These are phyloP conservation scores for Tuber melanosporum DNA, from an alignment of 495 filamentous ascomycete genomes.

Conservation along the genomic window DNA sequence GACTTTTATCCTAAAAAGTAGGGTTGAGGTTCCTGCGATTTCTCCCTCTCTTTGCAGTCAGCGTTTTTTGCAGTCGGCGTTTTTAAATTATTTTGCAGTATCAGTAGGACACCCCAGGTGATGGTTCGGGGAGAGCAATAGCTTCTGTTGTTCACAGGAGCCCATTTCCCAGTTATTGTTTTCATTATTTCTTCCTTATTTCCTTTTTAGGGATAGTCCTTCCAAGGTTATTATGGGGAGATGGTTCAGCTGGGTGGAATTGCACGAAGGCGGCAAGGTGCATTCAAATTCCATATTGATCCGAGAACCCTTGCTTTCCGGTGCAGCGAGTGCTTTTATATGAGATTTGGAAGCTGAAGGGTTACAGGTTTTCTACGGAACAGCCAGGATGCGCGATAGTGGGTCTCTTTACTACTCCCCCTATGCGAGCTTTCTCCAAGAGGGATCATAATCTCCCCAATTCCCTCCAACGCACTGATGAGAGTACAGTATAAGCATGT, in stretches of 20 bases:
- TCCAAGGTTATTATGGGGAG: background rate
- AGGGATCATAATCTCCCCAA: background rate
- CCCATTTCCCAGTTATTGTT: background rate
- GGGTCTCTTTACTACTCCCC: background rate
- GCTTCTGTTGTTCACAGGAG: background rate
- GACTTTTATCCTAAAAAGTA: background rate
- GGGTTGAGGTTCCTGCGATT: too few species aligned
- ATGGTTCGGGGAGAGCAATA: background rate
- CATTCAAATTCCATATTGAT: background rate
- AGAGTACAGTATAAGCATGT: background rate
- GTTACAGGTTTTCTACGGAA: background rate
- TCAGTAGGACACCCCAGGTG: background rate
- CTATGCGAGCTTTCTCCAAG: background rate
- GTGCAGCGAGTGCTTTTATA: too few species aligned
- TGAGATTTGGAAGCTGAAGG: background rate
- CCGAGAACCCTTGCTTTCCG: background rate
- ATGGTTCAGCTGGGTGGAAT: background rate
- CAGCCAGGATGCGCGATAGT: too few species aligned
- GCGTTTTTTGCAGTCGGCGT: background rate
- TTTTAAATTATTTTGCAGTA: background rate
- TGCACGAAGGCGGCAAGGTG: background rate
- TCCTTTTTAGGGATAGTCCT: background rate
- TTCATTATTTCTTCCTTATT: background rate
- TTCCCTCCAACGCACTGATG: background rate
- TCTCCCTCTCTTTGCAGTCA: background rate